Conservation (phyloP, 2,329 filamentous ascomycete genomes). For the Proliferodiscus dingleyae region DNA sequence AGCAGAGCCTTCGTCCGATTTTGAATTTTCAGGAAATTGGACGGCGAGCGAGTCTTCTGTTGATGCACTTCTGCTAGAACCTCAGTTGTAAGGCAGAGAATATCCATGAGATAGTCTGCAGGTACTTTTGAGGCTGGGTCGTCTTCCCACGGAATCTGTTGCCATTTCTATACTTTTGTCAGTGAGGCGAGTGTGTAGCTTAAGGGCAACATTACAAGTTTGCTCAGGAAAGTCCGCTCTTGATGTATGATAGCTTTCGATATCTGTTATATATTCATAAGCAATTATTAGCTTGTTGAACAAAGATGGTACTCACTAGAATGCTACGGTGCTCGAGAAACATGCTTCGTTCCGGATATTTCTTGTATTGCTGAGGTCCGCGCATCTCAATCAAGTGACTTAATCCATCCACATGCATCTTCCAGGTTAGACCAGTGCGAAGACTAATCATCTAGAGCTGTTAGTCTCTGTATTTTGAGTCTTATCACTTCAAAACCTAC, state of each 20-base stretch:
- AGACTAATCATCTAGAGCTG: constrained; percentile 1
- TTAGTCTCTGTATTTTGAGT: background rate
- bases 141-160: constrained; percentile 12
- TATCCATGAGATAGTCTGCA: constrained; percentile 9
- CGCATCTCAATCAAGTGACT: constrained; percentile 2
- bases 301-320: constrained; percentile 1
- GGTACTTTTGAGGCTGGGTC: constrained; percentile 5
- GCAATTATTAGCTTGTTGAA: background rate
- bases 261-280: constrained; percentile 4
- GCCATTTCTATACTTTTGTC: constrained; percentile 4
- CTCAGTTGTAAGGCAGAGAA: constrained; percentile 8
- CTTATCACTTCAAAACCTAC: background rate
- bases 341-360: constrained; percentile 3
- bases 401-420: constrained; percentile 2
- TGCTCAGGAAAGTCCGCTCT: constrained; percentile 7
- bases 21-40: too few species aligned
- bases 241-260: constrained; percentile 6
- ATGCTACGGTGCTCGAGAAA: constrained; percentile 10
- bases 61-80: constrained; percentile 4
- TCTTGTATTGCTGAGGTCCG: constrained; percentile 1
- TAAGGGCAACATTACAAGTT: background rate
- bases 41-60: background rate
- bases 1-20: background rate
- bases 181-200: background rate
- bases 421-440: constrained; percentile 2